Percentiles rank a stretch among this genome's conserved stretches.
These are phyloP conservation scores for Coemansia sp. DNA, from an alignment of 371 early-diverging fungal species.

Conservation along the genomic window DNA sequence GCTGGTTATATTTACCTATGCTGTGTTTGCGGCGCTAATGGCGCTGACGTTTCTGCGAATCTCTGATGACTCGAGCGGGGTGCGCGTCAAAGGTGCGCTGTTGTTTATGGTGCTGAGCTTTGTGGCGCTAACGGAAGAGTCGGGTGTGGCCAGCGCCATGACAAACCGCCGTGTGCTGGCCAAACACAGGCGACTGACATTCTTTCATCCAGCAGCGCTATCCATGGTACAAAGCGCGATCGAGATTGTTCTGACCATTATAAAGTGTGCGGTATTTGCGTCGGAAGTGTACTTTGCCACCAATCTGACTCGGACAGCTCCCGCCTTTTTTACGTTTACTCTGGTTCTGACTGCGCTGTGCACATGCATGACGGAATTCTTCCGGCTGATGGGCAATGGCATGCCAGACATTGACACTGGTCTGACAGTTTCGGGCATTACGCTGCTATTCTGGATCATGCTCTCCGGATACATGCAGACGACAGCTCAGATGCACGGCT, in stretches of 20 bases:
- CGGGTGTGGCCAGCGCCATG: conserved; percentile 47
- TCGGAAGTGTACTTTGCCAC: conserved; percentile 64
- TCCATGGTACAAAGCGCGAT: conserved; percentile 62
- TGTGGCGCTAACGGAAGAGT: conserved; percentile 58
- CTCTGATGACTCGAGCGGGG: conserved; percentile 58
- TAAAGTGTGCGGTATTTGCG: conserved; percentile 61
- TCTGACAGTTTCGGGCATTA: conserved; percentile 58
- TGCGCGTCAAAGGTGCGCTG: conserved; percentile 73
- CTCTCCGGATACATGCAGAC: conserved; percentile 71
- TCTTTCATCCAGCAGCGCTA: conserved; percentile 68
- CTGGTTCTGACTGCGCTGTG: conserved; percentile 57
- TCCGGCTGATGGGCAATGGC: conserved; percentile 61
- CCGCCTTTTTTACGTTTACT: conserved; percentile 60
- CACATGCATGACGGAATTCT: conserved; percentile 63
- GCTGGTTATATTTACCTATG: conserved; percentile 51
- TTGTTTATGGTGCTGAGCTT: conserved; percentile 61
- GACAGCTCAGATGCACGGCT: conserved; percentile 64
- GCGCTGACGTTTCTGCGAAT: conserved; percentile 67
- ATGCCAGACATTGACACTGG: conserved; percentile 62
- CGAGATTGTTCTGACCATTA: conserved; percentile 56
- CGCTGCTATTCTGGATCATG: conserved; percentile 61
- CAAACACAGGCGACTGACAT: conserved; percentile 70
- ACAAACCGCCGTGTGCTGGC: conserved; percentile 63
- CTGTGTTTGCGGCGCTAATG: conserved; percentile 60
- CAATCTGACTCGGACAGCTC: conserved; percentile 57